These are phyloP conservation scores for Cladosporium cucumerinum DNA, from an alignment of 2,329 filamentous ascomycete genomes.

Conservation along the genomic window DNA sequence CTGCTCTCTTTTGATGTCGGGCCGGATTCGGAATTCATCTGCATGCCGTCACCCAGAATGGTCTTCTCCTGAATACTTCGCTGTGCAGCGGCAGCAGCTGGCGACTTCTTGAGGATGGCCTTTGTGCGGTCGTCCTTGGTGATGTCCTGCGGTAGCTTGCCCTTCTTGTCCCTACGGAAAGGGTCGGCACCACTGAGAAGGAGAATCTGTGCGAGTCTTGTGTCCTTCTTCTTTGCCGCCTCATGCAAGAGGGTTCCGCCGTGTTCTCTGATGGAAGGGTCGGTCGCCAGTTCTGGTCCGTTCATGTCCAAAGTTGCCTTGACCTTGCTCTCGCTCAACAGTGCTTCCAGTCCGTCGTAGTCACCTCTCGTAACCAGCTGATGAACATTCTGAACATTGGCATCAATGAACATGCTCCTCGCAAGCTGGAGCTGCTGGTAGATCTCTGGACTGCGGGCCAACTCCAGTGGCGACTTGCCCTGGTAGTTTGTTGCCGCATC, in stretches of 20 bases:
- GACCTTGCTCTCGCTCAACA: constrained; percentile 80
- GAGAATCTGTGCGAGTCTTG: constrained; percentile 81
- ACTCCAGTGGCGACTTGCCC: constrained; percentile 79
- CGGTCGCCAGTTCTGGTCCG: constrained; percentile 80
- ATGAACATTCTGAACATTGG: constrained; percentile 80
- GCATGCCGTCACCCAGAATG: constrained; percentile 71
- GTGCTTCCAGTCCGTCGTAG: constrained; percentile 72
- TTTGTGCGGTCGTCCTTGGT: constrained; percentile 90
- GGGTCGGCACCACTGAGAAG: constrained; percentile 93
- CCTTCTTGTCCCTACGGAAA: constrained; percentile 90
- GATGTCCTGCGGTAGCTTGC: constrained; percentile 91
- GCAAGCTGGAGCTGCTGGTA: constrained; percentile 92
- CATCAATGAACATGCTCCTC: constrained; percentile 83
- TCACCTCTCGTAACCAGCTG: constrained; percentile 68
- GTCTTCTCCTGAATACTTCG: constrained; percentile 96
- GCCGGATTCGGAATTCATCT: constrained; percentile 46
- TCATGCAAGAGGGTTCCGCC: constrained; percentile 95
- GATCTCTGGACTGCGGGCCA: constrained; percentile 88
- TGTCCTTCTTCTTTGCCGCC: constrained; percentile 82
- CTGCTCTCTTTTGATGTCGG: constrained; percentile 78
- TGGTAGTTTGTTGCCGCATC: constrained; percentile 82
- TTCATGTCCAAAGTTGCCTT: constrained; percentile 90
- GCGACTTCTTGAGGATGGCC: constrained; percentile 87
- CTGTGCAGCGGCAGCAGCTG: constrained; percentile 89
- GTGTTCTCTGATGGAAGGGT: constrained; percentile 69